Base-by-base conservation (phyloP, 768 basidiomycete genomes). In the Suillus ampliporus region DNA sequence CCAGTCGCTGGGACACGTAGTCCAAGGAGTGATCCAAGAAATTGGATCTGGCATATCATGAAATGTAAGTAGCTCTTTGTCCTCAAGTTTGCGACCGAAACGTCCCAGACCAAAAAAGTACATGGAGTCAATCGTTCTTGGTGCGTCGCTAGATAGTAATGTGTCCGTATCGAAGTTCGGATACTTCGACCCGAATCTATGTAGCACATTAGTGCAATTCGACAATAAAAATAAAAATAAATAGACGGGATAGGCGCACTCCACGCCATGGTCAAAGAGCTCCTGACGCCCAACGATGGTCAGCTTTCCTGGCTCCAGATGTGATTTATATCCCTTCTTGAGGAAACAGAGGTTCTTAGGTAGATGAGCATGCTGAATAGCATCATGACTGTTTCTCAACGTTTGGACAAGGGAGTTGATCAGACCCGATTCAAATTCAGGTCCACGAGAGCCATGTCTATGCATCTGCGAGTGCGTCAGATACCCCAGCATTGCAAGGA, bases 401-500 rank as follows among this genome's bases (percentile, higher is more conserved):
- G 76, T 74, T 10, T 64, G 58, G 14, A 74, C 74, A 19, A 82
- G 74, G 51, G 72, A 71, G 9, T 73, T 69, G 57, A 79, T 73
- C 65, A n/a, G n/a, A n/a, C n/a, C n/a, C n/a, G n/a, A n/a, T 74
- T 76, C 74, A 38, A 3, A 17, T 5, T 9, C 68, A 46, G 78
- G 80, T 61, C 71, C 76, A 57, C 79, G 78, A 56, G 75, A 76
- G 11, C 82, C 81, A 60, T 83, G 81, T 56, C 79, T 65, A 64
- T 76, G 78, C 71, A 82, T 74, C 81, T 81, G 38, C 37, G 13
- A 19, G 10, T 40, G 6, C 26, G 23, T 56, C 23, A 56, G 17
- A 56, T 26, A 14, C 26, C 11, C 23, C 17, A 15, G 10, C 38
- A 19, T 40, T 3, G 17, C 23, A 40, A 19, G 38, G 38, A 26